Evolutionary conservation across 108 stramenopile species (phyloP).

Genomic region (Pseudonitzschia multiseries): DNA sequence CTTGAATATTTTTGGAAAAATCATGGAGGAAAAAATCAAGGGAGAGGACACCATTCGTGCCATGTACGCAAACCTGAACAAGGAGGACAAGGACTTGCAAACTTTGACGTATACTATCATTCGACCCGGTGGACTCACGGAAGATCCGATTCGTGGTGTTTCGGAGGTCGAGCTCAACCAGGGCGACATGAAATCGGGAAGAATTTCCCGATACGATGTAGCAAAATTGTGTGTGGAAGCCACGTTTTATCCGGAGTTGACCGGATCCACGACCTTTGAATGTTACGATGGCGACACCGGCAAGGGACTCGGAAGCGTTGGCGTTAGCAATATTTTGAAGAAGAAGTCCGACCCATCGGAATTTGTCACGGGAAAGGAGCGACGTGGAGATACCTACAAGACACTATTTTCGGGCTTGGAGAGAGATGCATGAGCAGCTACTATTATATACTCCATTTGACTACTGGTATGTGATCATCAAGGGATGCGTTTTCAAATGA

Average conservation of each 20-base stretch:
- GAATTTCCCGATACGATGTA: constrained; percentile 74
- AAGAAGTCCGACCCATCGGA: constrained; percentile 32
- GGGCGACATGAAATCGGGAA: constrained; percentile 76
- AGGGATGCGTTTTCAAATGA: too few relatives aligned
- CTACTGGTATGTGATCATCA: too few relatives aligned
- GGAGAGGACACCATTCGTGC: constrained; percentile 73
- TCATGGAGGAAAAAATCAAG: constrained; percentile 85
- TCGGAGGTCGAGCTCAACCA: constrained; percentile 72
- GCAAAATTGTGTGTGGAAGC: constrained; percentile 64
- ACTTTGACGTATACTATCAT: constrained; percentile 71
- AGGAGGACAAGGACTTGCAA: constrained; percentile 1
- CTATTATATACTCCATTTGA: neutral
- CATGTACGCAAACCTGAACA: constrained; percentile 44
- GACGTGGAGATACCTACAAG: constrained; percentile 57
- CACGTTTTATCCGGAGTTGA: constrained; percentile 31
- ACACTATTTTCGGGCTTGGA: constrained; percentile 60
- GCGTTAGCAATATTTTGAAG: constrained; percentile 60
- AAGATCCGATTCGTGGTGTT: constrained; percentile 46
- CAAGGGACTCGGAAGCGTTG: constrained; percentile 60
- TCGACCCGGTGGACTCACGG: constrained; percentile 83
- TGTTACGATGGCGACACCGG: constrained; percentile 75
- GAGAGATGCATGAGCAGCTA: constrained; percentile 33
- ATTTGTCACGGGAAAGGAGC: constrained; percentile 49
- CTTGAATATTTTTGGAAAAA: constrained; percentile 74
- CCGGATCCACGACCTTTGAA: constrained; percentile 70